These are phyloP conservation scores for Nicotiana obtusifolia DNA, from an alignment of 257 asterid species.

Conservation along the genomic window DNA sequence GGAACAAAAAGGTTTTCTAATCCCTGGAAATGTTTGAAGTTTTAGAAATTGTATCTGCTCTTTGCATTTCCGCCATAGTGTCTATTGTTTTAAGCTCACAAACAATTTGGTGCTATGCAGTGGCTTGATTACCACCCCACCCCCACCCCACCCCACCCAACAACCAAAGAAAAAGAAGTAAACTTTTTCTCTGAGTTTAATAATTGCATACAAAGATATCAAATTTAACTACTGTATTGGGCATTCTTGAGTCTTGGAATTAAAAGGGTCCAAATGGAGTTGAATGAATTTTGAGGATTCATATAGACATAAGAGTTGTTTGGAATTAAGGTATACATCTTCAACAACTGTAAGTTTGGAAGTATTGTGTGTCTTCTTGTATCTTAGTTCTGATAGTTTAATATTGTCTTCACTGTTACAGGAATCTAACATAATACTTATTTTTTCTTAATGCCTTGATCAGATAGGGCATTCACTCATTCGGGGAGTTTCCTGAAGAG, in stretches of 20 bases:
- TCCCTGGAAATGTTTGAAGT: not conserved
- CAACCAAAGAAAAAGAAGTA: not conserved
- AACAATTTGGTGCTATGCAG: not conserved
- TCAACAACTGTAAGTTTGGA: not conserved
- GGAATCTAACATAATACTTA: not conserved
- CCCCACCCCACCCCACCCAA: not conserved
- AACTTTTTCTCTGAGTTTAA: not conserved
- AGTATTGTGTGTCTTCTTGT: not conserved
- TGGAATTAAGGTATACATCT: not conserved
- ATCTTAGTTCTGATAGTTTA: not conserved
- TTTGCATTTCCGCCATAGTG: not conserved
- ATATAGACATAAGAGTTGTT: not conserved
- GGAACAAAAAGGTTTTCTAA: not conserved
- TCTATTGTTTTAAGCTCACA: not conserved
- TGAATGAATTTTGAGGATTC: not conserved
- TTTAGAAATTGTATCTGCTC: not conserved
- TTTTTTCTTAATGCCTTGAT: not conserved
- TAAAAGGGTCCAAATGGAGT: slow-evolving; percentile 1
- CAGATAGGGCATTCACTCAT: slow-evolving; percentile 12
- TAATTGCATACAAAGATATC: not conserved
- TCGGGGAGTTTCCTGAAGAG: slow-evolving; percentile 11
- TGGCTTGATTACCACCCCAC: not conserved
- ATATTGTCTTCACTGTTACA: not conserved
- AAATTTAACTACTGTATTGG: not conserved
- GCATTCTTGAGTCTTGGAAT: not conserved